A percentile compares a stretch with the other conserved stretches of the same genome.
Conservation (phyloP, 2,329 filamentous ascomycete genomes). For the Pyrenochaeta sp. region DNA sequence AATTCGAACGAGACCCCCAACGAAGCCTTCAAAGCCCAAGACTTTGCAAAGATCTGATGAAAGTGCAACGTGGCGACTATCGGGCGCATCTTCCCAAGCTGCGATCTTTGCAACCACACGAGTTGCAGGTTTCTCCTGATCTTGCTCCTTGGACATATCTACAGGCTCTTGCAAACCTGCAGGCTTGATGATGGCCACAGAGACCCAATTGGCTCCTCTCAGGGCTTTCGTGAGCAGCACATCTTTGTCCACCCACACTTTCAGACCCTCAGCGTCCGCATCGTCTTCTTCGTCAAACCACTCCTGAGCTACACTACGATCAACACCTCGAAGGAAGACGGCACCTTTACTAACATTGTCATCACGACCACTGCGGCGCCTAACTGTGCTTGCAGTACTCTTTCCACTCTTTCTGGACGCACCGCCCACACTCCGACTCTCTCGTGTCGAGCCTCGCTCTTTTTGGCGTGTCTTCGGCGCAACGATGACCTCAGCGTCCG, state of each 20-base stretch:
- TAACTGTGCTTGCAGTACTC: conserved; percentile 75
- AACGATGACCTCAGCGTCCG: conserved; percentile 96
- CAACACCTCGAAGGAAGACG: conserved; percentile 82
- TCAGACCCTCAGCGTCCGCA: conserved; percentile 63
- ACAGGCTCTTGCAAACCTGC: conserved; percentile 75
- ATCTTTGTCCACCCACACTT: conserved; percentile 86
- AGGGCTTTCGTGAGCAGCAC: conserved; percentile 75
- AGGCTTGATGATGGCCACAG: conserved; percentile 87
- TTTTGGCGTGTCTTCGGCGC: conserved; percentile 89
- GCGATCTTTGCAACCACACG: conserved; percentile 80
- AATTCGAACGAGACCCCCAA: conserved; percentile 86
- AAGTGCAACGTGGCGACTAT: conserved; percentile 79
- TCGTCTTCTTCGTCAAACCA: conserved; percentile 77
- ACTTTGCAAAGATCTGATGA: conserved; percentile 79
- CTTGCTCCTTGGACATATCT: conserved; percentile 74
- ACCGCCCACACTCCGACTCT: conserved; percentile 81
- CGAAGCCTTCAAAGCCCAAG: conserved; percentile 74
- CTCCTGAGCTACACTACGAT: conserved; percentile 72
- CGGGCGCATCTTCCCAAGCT: conserved; percentile 87
- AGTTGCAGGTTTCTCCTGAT: conserved; percentile 65
- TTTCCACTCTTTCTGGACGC: conserved; percentile 81
- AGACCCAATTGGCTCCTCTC: conserved; percentile 77
- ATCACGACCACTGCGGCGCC: conserved; percentile 64
- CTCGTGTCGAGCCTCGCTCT: conserved; percentile 69
- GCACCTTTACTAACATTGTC: conserved; percentile 71